phyloP scores from a whole-genome alignment of 768 basidiomycete genomes.

The Rubroboletus satanas region DNA sequence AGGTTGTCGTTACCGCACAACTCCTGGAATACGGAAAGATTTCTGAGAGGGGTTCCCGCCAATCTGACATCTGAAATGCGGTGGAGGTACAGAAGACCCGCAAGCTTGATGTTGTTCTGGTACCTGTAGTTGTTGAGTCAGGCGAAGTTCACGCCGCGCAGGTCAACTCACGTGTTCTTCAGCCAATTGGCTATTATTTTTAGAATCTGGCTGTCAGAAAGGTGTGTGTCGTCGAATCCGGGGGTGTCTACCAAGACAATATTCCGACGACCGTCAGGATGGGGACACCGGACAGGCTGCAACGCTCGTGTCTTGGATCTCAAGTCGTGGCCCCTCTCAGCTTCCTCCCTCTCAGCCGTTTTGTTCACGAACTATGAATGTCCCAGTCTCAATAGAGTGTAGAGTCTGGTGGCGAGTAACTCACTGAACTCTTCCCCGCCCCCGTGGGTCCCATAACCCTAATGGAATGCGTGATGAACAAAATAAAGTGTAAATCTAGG shows the following conservation, averaged over 20 bases:
- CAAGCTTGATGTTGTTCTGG: conserved; percentile 5
- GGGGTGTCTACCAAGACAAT: conserved; percentile 19
- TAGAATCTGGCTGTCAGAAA: conserved; percentile 9
- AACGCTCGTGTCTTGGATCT: conserved; percentile 8
- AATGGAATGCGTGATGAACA: neutral
- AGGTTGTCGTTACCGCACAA: conserved; percentile 9
- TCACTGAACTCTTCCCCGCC: conserved; percentile 18
- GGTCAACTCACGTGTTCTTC: conserved; percentile 11
- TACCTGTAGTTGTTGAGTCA: conserved; percentile 4
- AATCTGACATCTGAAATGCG: conserved; percentile 12
- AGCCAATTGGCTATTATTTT: conserved; percentile 14
- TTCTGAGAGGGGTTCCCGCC: conserved; percentile 9
- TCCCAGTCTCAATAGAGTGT: neutral
- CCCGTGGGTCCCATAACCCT: conserved; percentile 20
- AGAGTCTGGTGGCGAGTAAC: neutral
- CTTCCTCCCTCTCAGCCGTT: neutral
- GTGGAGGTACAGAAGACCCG: conserved; percentile 15
- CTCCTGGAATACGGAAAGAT: conserved; percentile 5
- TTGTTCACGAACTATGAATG: conserved; percentile 13
- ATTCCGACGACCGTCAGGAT: conserved; percentile 12
- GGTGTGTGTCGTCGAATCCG: conserved; percentile 15
- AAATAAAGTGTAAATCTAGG: neutral
- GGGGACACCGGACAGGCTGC: conserved; percentile 6
- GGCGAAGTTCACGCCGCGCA: neutral
- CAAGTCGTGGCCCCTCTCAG: neutral